These are phyloP conservation scores for Staphylotrichum longicolle DNA, from an alignment of 495 filamentous ascomycete species.

Conservation along the genomic window DNA sequence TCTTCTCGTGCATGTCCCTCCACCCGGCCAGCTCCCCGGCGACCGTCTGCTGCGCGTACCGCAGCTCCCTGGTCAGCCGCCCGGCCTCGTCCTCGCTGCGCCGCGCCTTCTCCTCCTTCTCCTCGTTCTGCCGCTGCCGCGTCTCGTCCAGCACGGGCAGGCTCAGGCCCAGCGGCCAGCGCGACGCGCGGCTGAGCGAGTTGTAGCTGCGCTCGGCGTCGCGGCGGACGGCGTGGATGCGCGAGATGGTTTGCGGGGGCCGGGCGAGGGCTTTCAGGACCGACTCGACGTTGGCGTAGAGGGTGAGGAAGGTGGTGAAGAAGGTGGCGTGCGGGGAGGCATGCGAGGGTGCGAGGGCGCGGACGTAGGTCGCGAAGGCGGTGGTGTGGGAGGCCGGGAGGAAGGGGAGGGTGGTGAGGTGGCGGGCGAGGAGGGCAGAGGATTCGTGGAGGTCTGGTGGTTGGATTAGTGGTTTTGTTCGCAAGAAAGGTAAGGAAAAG, in stretches of 20 bases:
- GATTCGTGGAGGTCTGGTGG: slow-evolving; percentile 66
- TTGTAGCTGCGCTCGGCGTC: slow-evolving; percentile 71
- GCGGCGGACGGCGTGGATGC: slow-evolving; percentile 62
- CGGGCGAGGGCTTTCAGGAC: slow-evolving; percentile 76
- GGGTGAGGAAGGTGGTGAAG: slow-evolving; percentile 68
- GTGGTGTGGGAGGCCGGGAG: slow-evolving; percentile 65
- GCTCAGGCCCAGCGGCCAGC: slow-evolving; percentile 63
- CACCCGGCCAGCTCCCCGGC: slow-evolving; percentile 89
- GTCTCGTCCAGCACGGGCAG: slow-evolving; percentile 78
- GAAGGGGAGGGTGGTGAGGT: slow-evolving; percentile 59
- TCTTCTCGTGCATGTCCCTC: slow-evolving; percentile 79
- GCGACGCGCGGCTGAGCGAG: slow-evolving; percentile 66
- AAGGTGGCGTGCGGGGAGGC: slow-evolving; percentile 73
- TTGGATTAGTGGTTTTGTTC: slow-evolving; percentile 31
- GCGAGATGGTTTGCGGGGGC: slow-evolving; percentile 72
- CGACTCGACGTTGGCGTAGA: slow-evolving; percentile 75
- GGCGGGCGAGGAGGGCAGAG: slow-evolving; percentile 55
- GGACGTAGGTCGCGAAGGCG: slow-evolving; percentile 71
- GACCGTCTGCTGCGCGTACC: slow-evolving; percentile 91
- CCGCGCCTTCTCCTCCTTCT: slow-evolving; percentile 70
- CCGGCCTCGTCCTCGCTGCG: slow-evolving; percentile 63
- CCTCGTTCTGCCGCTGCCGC: slow-evolving; percentile 72
- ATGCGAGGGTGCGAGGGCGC: slow-evolving; percentile 62
- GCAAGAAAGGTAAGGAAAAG: slow-evolving; percentile 20
- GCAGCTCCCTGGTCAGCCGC: slow-evolving; percentile 68